Conservation (phyloP, 768 basidiomycete species). For the Amanita pseudoporphyria region DNA sequence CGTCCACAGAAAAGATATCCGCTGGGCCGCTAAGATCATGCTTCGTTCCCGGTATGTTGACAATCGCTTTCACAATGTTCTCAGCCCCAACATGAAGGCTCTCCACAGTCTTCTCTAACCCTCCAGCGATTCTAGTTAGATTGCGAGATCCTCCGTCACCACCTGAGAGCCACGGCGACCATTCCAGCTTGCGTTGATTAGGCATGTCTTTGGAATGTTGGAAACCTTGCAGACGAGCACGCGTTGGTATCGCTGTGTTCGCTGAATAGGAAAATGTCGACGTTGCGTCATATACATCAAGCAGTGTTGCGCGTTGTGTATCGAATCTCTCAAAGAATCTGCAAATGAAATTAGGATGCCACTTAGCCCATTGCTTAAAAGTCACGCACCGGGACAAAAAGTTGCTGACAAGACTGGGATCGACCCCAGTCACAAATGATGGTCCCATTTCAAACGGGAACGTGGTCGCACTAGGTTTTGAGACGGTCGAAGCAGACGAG, state of each 20-base stretch:
- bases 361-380: slow-evolving; percentile 2
- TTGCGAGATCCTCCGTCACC: slow-evolving; percentile 67
- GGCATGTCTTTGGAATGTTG: slow-evolving; percentile 58
- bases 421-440: slow-evolving; percentile 69
- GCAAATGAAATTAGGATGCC: slow-evolving; percentile 7
- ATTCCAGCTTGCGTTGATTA: slow-evolving; percentile 75
- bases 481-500: slow-evolving; percentile 27
- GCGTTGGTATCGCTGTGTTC: slow-evolving; percentile 74
- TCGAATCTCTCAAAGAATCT: slow-evolving; percentile 89
- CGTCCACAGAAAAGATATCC: slow-evolving; percentile 81
- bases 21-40: slow-evolving; percentile 76
- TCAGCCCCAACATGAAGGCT: slow-evolving; percentile 69
- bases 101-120: slow-evolving; percentile 49
- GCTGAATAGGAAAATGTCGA: slow-evolving; percentile 90
- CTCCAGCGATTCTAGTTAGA: slow-evolving; percentile 52
- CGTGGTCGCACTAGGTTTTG: slow-evolving; percentile 48
- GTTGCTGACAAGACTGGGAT: slow-evolving; percentile 53
- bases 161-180: slow-evolving; percentile 57
- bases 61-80: slow-evolving; percentile 48
- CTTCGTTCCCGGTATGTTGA: slow-evolving; percentile 61
- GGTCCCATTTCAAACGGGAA: slow-evolving; percentile 73
- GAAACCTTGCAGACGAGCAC: slow-evolving; percentile 66
- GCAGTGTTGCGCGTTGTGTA: slow-evolving; percentile 53
- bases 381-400: slow-evolving; percentile 67
- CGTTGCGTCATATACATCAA: slow-evolving; percentile 67